Percentiles rank a stretch among this genome's conserved stretches.
Evolutionary conservation across 225 moss, liverwort and hornwort species (phyloP).

Genomic region (Asterella californica): DNA sequence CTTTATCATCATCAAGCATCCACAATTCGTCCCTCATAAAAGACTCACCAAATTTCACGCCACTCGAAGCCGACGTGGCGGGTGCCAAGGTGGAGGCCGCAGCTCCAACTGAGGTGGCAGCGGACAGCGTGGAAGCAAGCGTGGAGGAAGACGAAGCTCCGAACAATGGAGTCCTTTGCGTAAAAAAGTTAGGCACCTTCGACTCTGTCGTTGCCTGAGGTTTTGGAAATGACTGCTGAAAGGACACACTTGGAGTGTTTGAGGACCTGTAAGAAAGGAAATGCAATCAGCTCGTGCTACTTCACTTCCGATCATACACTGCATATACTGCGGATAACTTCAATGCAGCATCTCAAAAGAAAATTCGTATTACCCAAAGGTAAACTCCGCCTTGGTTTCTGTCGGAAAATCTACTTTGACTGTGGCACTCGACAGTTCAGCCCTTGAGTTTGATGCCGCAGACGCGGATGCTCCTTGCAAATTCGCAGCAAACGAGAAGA

Average conservation of each 20-base stretch:
- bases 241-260: slow-evolving; percentile 19
- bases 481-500: slow-evolving; percentile 52
- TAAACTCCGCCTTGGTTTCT: slow-evolving; percentile 51
- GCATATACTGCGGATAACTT: background rate
- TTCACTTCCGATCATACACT: background rate
- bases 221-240: slow-evolving; percentile 35
- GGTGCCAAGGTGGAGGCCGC: slow-evolving; percentile 8
- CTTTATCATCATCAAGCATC: too few species aligned
- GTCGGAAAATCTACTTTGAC: slow-evolving; percentile 35
- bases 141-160: slow-evolving; percentile 17
- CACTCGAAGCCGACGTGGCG: slow-evolving; percentile 8
- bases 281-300: background rate
- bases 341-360: background rate
- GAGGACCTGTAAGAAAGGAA: slow-evolving; percentile 33
- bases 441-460: slow-evolving; percentile 33
- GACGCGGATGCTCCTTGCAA: slow-evolving; percentile 28
- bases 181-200: slow-evolving; percentile 13
- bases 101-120: slow-evolving; percentile 10
- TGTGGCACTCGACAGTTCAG: slow-evolving; percentile 23
- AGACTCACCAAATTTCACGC: slow-evolving; percentile 15
- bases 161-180: slow-evolving; percentile 24
- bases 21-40: background rate
- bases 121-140: background rate
- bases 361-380: slow-evolving; percentile 43
- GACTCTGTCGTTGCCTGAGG: slow-evolving; percentile 31